These are phyloP conservation scores for Davidsoniella australis DNA, from an alignment of 2,329 filamentous ascomycete species.

Conservation along the genomic window DNA sequence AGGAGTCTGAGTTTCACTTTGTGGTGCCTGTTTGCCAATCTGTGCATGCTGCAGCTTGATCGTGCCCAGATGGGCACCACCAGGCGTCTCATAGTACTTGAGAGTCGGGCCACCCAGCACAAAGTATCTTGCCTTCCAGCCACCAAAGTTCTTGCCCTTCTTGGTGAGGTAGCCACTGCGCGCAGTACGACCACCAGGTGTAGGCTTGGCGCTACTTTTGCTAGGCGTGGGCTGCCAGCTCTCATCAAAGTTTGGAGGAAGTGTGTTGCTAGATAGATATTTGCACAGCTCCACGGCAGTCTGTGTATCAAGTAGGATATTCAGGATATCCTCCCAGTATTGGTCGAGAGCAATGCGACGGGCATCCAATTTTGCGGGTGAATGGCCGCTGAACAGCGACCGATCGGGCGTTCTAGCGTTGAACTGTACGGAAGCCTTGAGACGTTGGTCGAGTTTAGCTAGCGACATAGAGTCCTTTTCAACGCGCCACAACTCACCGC, in stretches of 20 bases:
- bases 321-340: constrained; percentile 73
- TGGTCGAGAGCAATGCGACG: constrained; percentile 62
- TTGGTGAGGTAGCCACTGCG: constrained; percentile 92
- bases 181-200: constrained; percentile 47
- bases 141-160: constrained; percentile 93
- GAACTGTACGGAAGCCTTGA: constrained; percentile 55
- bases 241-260: constrained; percentile 46
- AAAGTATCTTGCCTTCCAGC: constrained; percentile 77
- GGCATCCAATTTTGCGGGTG: constrained; percentile 83
- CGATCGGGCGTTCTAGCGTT: constrained; percentile 66
- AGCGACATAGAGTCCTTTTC: constrained; percentile 81
- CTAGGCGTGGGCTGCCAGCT: constrained; percentile 21
- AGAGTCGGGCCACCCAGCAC: constrained; percentile 44
- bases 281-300: constrained; percentile 70
- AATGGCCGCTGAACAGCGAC: constrained; percentile 76
- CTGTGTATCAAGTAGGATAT: constrained; percentile 61
- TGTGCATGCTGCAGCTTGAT: constrained; percentile 85
- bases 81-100: constrained; percentile 82
- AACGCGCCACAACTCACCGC: constrained; percentile 74
- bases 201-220: constrained; percentile 22
- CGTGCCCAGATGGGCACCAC: constrained; percentile 76
- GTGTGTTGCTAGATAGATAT: constrained; percentile 56
- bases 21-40: constrained; percentile 72
- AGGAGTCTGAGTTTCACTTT: constrained; percentile 29
- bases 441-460: constrained; percentile 60